phyloP scores from a whole-genome alignment of 139 green algal genomes.

The Pseudopediastrum boryanum region DNA sequence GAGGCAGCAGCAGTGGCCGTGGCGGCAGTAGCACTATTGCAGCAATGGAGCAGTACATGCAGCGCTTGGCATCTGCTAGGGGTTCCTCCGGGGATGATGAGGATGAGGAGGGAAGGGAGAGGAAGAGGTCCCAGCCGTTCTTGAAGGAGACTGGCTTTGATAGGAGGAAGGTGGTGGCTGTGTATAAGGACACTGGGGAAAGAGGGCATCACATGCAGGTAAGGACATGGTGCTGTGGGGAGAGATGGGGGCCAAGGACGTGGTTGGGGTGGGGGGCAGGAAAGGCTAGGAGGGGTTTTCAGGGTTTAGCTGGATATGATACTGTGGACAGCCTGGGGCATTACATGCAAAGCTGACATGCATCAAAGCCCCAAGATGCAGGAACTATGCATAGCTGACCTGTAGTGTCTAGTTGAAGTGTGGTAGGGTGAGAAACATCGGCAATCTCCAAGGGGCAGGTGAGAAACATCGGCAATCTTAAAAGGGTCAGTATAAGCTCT shows the following conservation, averaged over 20 bases:
- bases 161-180: slow-evolving; percentile 59
- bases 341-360: no score
- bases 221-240: not conserved
- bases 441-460: no score
- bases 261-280: no score
- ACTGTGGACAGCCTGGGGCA: no score
- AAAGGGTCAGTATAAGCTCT: no score
- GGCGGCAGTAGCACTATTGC: slow-evolving; percentile 47
- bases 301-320: no score
- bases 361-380: no score
- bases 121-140: slow-evolving; percentile 45
- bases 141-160: slow-evolving; percentile 75
- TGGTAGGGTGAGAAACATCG: no score
- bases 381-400: no score
- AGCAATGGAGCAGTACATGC: slow-evolving; percentile 69
- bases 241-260: not conserved
- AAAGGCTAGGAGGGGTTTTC: no score
- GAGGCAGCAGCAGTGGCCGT: not conserved
- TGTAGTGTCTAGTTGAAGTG: no score
- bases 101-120: slow-evolving; percentile 30
- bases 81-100: not conserved
- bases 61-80: slow-evolving; percentile 8
- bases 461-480: no score
- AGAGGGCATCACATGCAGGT: slow-evolving; percentile 77
- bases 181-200: slow-evolving; percentile 67